A percentile compares a stretch with the other conserved stretches of the same genome.
Conservation (phyloP, 2,329 filamentous ascomycete species). For the Cercospora janseana region DNA sequence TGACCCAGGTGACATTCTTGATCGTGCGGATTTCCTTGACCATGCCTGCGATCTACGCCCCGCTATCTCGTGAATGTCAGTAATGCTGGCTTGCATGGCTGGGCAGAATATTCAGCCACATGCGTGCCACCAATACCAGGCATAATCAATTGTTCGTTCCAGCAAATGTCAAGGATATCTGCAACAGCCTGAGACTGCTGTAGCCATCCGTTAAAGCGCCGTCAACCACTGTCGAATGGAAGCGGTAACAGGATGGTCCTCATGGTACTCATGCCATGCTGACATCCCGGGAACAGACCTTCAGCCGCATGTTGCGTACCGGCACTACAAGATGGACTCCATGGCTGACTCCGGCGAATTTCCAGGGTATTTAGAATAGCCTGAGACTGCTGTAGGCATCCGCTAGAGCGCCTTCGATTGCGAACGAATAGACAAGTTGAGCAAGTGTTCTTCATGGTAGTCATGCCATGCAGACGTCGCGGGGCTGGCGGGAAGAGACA, state of each 20-base stretch:
- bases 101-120: no score
- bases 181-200: neutral
- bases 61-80: no score
- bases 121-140: no score
- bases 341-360: neutral
- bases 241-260: neutral
- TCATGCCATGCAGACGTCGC: neutral
- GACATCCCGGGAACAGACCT: neutral
- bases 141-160: no score
- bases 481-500: neutral
- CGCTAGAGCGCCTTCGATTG: neutral
- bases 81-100: no score
- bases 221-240: no score
- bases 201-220: neutral
- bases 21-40: no score
- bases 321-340: neutral
- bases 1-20: neutral
- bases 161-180: no score
- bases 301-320: neutral
- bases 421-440: neutral
- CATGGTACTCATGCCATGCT: neutral
- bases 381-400: constrained; percentile 5
- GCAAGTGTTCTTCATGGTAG: neutral
- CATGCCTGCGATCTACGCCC: constrained; percentile 1
- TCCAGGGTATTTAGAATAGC: neutral